These are phyloP conservation scores for Termitomyces sp. DNA, from an alignment of 768 basidiomycete species.

Conservation along the genomic window DNA sequence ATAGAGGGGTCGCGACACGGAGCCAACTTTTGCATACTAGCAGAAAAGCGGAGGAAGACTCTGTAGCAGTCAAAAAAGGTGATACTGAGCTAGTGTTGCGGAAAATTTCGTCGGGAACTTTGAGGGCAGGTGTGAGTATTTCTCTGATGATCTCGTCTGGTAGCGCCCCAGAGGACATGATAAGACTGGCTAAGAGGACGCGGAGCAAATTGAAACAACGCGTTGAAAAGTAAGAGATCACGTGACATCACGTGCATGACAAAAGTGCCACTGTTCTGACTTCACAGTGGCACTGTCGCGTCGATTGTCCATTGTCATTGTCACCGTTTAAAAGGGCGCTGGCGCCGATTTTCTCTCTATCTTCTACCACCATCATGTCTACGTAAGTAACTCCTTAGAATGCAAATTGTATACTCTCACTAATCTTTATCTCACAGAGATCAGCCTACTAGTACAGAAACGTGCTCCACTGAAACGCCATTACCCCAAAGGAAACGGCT, in stretches of 20 bases:
- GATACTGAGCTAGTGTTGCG: not conserved
- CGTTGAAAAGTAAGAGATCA: not conserved
- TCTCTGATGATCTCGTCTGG: slow-evolving; percentile 10
- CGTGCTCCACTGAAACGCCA: slow-evolving; percentile 16
- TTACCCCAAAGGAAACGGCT: slow-evolving; percentile 27
- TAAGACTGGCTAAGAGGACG: not conserved
- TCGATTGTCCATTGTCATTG: not conserved
- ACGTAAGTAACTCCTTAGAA: not conserved
- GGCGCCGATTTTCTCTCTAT: not conserved
- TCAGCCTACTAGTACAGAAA: not conserved
- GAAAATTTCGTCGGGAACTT: slow-evolving; percentile 5
- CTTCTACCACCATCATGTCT: slow-evolving; percentile 1
- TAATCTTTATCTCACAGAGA: not conserved
- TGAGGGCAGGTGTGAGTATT: slow-evolving; percentile 6
- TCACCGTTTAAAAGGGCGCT: not conserved
- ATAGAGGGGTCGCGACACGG: slow-evolving; percentile 19
- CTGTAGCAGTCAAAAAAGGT: not conserved
- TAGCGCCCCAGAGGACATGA: not conserved
- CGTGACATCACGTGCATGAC: too few relatives aligned
- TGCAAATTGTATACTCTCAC: not conserved
- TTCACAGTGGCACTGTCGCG: not conserved
- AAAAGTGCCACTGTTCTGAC: not conserved
- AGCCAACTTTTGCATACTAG: slow-evolving; percentile 22
- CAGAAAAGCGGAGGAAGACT: slow-evolving; percentile 5
- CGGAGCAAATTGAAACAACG: not conserved